Evolutionary conservation across 139 green algal genomes (phyloP), one percentile per base, ranked within the genome.

Genomic region (Pseudopediastrum boryanum): DNA sequence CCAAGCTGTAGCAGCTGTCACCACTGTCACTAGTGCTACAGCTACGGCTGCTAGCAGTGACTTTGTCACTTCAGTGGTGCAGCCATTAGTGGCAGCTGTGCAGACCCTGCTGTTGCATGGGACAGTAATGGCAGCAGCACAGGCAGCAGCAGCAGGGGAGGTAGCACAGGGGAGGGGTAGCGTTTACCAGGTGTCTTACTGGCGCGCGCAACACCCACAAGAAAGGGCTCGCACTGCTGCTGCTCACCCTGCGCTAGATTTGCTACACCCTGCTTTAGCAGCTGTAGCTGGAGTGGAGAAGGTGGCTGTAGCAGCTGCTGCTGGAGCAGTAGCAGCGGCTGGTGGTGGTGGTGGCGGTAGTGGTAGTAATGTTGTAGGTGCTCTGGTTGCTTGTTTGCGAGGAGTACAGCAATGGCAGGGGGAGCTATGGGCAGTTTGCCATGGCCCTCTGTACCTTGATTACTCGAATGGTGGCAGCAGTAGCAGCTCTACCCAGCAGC

Each of bases 161-260:
- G 63, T 58, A 4, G 65, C 79, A 65, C 76, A 56, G 52, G 29
- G 58, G 29, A 46, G 42, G 52, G 83, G 77, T 48, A 86, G 69
- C 31, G 51, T 88, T 33, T 64, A 85, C 52, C 86, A 94, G 82
- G 56, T 85, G 41, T 91, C 87, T 2, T 84, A 61, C 71, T 95
- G 88, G 88, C 80, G 90, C 4, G 70, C 78, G 29, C 58, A 51
- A 4, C 79, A 85, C 10, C 90, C 90, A 2, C 43, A 84, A 51
- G 86, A 91, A 50, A 67, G 82, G 2, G 86, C 89, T 2, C 68
- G 81, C n/a, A 67, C 29, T 27, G 85, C 83, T 9, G 80, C 89
- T 0, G 29, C 51, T 0, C 91, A 95, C 70, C 78, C 89, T 2
- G 80, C 75, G 2, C n/a, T 94, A 0, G 88, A 94, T 70, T 85